phyloP scores from a whole-genome alignment of 768 basidiomycete genomes.

The Pleurotus tuber-regium region DNA sequence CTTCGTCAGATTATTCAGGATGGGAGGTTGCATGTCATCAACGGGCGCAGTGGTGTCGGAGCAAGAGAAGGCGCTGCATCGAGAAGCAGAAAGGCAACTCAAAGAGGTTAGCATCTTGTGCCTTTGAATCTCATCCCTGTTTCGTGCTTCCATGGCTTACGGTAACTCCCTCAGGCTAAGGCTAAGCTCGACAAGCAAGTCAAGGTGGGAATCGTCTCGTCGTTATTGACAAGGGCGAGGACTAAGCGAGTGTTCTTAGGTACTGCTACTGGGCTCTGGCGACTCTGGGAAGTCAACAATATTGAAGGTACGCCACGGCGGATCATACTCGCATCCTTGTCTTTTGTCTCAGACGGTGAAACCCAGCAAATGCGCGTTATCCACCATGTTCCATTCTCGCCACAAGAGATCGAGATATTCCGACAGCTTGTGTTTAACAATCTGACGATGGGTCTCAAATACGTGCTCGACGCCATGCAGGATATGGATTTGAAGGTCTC shows the following conservation, averaged over 20 bases:
- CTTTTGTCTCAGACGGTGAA: background rate
- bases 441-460: conserved; percentile 79
- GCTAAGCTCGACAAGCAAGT: conserved; percentile 68
- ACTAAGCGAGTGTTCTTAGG: conserved; percentile 36
- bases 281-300: conserved; percentile 94
- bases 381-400: conserved; percentile 80
- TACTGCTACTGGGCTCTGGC: conserved; percentile 88
- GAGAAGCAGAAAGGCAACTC: conserved; percentile 74
- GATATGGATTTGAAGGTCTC: conserved; percentile 79
- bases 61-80: conserved; percentile 62
- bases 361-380: conserved; percentile 96
- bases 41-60: conserved; percentile 53
- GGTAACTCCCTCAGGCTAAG: conserved; percentile 54
- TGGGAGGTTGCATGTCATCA: conserved; percentile 83
- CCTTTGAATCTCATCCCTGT: background rate
- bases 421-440: conserved; percentile 94
- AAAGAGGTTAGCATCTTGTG: conserved; percentile 54
- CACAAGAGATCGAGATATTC: conserved; percentile 82
- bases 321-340: background rate
- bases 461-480: conserved; percentile 84
- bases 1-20: conserved; percentile 24
- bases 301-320: conserved; percentile 56
- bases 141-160: conserved; percentile 6
- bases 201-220: conserved; percentile 48
- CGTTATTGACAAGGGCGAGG: background rate